A percentile compares a stretch with the other conserved stretches of the same genome.
Conservation (phyloP, 768 basidiomycete species). For the Rhizopogon rudus region DNA sequence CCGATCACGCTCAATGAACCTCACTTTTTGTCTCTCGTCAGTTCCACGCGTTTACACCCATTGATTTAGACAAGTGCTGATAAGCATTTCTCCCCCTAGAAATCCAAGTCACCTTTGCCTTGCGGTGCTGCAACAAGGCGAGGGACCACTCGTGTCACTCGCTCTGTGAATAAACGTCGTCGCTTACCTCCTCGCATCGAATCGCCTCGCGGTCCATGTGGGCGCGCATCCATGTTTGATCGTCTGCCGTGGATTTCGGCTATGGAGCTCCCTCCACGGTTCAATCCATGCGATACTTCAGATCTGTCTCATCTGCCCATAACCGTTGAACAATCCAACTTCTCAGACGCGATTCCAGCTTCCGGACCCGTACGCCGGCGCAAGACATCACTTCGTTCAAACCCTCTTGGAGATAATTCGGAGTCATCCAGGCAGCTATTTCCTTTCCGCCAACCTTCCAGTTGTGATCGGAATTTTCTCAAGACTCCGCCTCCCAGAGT, state of each 20-base stretch:
- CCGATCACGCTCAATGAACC: constrained; percentile 32
- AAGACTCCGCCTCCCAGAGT: constrained; percentile 29
- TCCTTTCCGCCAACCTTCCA: constrained; percentile 26
- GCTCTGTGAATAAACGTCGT: constrained; percentile 34
- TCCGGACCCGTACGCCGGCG: constrained; percentile 56
- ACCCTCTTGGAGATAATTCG: constrained; percentile 34
- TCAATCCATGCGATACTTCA: constrained; percentile 51
- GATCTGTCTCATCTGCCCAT: constrained; percentile 57
- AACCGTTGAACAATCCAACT: constrained; percentile 15
- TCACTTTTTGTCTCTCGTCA: constrained; percentile 15
- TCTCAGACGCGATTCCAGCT: constrained; percentile 19
- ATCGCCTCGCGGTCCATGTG: constrained; percentile 31
- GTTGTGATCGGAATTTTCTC: constrained; percentile 15
- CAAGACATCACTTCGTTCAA: constrained; percentile 48
- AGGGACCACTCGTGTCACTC: constrained; percentile 28
- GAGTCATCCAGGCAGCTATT: constrained; percentile 12
- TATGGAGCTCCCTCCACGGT: constrained; percentile 42
- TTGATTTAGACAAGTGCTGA: neutral
- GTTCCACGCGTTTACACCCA: constrained; percentile 3
- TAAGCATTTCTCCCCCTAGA: constrained; percentile 18
- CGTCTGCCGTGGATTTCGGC: constrained; percentile 64
- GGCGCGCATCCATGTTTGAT: constrained; percentile 44
- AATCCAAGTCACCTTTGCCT: constrained; percentile 32
- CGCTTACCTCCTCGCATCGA: constrained; percentile 39
- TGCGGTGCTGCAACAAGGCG: constrained; percentile 34